phyloP scores from a whole-genome alignment of 805 yeast species.

The Blastobotrys muscicola region DNA sequence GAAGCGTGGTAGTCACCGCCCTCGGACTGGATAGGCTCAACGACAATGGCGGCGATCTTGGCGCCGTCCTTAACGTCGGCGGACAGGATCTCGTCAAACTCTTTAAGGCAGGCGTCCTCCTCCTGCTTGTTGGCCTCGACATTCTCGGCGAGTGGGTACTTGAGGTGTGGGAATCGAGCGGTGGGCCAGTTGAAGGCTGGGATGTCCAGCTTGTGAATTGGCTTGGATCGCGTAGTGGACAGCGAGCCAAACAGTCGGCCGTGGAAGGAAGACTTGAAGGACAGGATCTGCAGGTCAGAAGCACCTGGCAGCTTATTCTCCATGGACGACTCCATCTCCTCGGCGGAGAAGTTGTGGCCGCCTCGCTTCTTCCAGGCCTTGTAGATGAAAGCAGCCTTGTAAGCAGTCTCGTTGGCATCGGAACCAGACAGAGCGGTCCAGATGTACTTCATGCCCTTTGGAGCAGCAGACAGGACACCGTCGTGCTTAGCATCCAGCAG shows the following conservation, averaged over 20 bases:
- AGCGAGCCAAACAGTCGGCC: conserved; percentile 91
- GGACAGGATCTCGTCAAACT: conserved; percentile 61
- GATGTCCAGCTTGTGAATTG: conserved; percentile 78
- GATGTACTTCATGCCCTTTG: conserved; percentile 62
- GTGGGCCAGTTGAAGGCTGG: conserved; percentile 97
- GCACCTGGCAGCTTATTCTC: conserved; percentile 78
- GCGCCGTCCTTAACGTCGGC: conserved; percentile 41
- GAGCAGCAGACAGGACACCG: conserved; percentile 64
- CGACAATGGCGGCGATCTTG: conserved; percentile 81
- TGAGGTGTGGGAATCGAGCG: conserved; percentile 79
- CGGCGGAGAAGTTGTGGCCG: conserved; percentile 49
- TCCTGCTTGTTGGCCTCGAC: conserved; percentile 58
- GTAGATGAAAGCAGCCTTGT: conserved; percentile 81
- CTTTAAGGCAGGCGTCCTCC: conserved; percentile 70
- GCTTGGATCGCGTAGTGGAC: conserved; percentile 87
- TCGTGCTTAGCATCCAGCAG: conserved; percentile 31
- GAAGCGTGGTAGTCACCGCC: conserved; percentile 91
- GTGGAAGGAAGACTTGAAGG: conserved; percentile 86
- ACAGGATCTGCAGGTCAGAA: conserved; percentile 74
- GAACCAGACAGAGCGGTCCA: conserved; percentile 83
- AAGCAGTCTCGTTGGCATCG: conserved; percentile 83
- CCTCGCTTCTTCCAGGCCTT: conserved; percentile 58
- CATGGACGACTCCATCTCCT: conserved; percentile 71
- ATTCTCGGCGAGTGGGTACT: conserved; percentile 71
- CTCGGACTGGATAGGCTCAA: conserved; percentile 88